Percentiles rank a stretch among this genome's conserved stretches.
These are phyloP conservation scores for Saturnispora hagleri DNA, from an alignment of 805 yeast genomes.

Conservation along the genomic window DNA sequence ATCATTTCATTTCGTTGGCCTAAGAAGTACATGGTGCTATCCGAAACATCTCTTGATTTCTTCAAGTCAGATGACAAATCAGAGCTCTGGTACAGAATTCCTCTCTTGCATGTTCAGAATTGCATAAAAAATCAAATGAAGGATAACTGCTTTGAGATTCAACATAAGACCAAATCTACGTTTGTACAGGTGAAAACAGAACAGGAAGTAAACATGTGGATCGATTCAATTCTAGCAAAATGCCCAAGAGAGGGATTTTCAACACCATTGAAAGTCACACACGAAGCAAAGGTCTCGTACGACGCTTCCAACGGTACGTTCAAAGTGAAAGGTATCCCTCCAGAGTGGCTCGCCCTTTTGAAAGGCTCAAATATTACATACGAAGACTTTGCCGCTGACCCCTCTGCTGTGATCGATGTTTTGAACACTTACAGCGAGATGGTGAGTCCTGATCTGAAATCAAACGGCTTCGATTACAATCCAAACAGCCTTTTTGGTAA, in stretches of 20 bases:
- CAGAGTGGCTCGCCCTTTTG: slow-evolving; percentile 46
- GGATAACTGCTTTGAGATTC: slow-evolving; percentile 75
- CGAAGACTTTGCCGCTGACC: slow-evolving; percentile 56
- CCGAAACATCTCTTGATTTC: slow-evolving; percentile 65
- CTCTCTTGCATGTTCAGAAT: slow-evolving; percentile 49
- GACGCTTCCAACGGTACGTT: slow-evolving; percentile 65
- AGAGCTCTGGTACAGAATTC: slow-evolving; percentile 43
- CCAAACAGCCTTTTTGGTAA: slow-evolving; percentile 10
- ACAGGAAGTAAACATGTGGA: slow-evolving; percentile 79
- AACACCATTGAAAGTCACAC: slow-evolving; percentile 89
- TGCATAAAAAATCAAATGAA: slow-evolving; percentile 62
- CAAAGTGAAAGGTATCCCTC: slow-evolving; percentile 43
- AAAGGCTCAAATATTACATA: slow-evolving; percentile 52
- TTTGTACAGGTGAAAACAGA: slow-evolving; percentile 70
- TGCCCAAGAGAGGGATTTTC: slow-evolving; percentile 67
- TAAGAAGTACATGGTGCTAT: slow-evolving; percentile 69
- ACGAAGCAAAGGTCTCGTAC: slow-evolving; percentile 82
- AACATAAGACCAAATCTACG: slow-evolving; percentile 55
- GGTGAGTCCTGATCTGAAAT: slow-evolving; percentile 30
- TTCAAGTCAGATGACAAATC: slow-evolving; percentile 55
- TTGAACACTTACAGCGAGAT: slow-evolving; percentile 42
- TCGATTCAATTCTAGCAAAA: slow-evolving; percentile 75
- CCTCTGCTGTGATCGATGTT: slow-evolving; percentile 55
- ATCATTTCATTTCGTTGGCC: slow-evolving; percentile 87
- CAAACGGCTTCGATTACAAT: slow-evolving; percentile 2